Evolutionary conservation across 1,284 basidiomycete genomes (phyloP).

Genomic region (Peniophora sp.): DNA sequence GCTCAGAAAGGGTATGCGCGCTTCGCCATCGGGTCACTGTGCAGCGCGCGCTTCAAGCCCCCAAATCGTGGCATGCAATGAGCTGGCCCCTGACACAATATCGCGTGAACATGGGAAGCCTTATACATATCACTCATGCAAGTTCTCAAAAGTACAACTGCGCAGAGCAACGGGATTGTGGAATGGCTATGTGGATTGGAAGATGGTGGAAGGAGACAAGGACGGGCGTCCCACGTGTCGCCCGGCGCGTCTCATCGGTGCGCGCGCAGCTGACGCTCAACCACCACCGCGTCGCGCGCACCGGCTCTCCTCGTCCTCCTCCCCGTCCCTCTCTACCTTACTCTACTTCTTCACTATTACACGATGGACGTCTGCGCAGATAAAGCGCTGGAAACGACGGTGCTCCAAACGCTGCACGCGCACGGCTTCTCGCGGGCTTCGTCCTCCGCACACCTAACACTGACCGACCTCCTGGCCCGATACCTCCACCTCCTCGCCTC

Average conservation of each 20-base stretch:
- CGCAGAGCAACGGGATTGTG: too few relatives aligned
- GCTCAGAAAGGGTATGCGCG: too few relatives aligned
- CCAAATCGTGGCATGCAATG: too few relatives aligned
- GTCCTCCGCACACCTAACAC: slow-evolving; percentile 53
- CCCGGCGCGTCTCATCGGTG: neutral
- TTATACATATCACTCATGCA: too few relatives aligned
- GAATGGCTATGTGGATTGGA: too few relatives aligned
- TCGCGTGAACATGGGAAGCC: too few relatives aligned
- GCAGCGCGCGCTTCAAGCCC: too few relatives aligned
- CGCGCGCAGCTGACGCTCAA: neutral
- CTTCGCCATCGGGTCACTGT: too few relatives aligned
- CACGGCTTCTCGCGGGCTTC: slow-evolving; percentile 69
- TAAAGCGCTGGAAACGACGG: slow-evolving; percentile 57
- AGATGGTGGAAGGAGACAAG: too few relatives aligned
- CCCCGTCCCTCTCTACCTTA: slow-evolving; percentile 7
- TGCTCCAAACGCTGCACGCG: slow-evolving; percentile 63
- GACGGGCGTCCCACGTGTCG: neutral
- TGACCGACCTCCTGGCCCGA: slow-evolving; percentile 65
- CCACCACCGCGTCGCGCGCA: slow-evolving; percentile 8
- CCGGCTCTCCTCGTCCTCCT: slow-evolving; percentile 13
- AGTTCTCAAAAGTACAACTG: too few relatives aligned
- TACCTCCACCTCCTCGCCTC: slow-evolving; percentile 57
- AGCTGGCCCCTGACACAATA: too few relatives aligned
- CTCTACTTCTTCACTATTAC: neutral
- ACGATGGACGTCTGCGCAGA: slow-evolving; percentile 13